Conservation (phyloP, 2,329 filamentous ascomycete genomes). For the Simplicillium aogashimaense region DNA sequence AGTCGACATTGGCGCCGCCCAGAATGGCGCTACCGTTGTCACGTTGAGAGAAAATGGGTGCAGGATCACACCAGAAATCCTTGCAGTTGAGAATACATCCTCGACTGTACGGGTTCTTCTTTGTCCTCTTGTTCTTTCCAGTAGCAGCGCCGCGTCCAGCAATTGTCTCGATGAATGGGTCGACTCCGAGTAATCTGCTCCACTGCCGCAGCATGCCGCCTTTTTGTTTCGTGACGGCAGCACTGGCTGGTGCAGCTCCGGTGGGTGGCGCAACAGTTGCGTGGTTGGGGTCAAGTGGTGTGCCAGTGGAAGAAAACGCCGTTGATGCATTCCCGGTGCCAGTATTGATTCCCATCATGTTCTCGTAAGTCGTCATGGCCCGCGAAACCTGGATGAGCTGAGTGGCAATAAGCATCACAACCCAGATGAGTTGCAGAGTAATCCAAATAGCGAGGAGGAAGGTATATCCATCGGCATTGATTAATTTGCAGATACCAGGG, state of each 20-base stretch:
- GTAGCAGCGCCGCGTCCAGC: constrained; percentile 68
- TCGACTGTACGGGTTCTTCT: constrained; percentile 74
- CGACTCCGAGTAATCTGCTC: constrained; percentile 78
- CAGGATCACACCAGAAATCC: constrained; percentile 93
- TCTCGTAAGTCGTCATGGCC: constrained; percentile 93
- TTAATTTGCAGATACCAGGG: constrained; percentile 61
- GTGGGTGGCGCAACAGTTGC: constrained; percentile 44
- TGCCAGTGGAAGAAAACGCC: constrained; percentile 69
- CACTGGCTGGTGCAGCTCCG: constrained; percentile 31
- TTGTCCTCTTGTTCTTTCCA: constrained; percentile 40
- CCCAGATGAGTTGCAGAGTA: constrained; percentile 81
- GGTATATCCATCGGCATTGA: constrained; percentile 77
- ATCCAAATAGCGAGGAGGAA: constrained; percentile 73
- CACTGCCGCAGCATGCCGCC: constrained; percentile 66
- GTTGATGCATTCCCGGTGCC: constrained; percentile 47
- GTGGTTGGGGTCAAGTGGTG: constrained; percentile 58
- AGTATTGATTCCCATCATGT: constrained; percentile 74
- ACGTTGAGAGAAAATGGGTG: constrained; percentile 66
- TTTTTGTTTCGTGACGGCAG: constrained; percentile 41
- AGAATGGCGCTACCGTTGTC: constrained; percentile 68
- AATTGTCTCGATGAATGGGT: constrained; percentile 88
- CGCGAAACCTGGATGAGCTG: constrained; percentile 88
- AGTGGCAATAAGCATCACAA: constrained; percentile 91
- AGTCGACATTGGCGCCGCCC: constrained; percentile 73
- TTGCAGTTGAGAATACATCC: constrained; percentile 83